A percentile compares a stretch with the other conserved stretches of the same genome.
These are phyloP conservation scores for Ophiognomonia clavigignenti-juglandacearum DNA, from an alignment of 2,329 filamentous ascomycete genomes.

Conservation along the genomic window DNA sequence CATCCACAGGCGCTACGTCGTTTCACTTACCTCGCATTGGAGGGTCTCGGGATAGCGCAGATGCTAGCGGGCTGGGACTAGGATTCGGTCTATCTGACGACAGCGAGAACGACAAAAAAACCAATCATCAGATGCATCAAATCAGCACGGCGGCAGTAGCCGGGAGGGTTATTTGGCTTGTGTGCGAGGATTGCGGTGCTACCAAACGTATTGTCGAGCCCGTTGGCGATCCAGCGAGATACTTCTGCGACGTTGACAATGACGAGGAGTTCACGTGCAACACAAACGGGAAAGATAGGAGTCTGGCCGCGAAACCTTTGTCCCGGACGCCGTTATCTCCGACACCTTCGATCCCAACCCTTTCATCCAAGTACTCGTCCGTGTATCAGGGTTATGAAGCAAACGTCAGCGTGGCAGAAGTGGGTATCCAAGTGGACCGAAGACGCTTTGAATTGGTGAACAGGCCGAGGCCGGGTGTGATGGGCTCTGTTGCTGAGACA, in stretches of 20 bases:
- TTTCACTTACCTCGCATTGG: not conserved
- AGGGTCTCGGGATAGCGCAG: not conserved
- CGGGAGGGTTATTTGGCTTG: slow-evolving; percentile 4
- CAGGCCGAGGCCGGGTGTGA: not conserved
- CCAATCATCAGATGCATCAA: not conserved
- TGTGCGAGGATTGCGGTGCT: slow-evolving; percentile 1
- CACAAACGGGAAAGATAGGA: not conserved
- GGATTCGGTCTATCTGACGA: not conserved
- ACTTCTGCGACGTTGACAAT: not conserved
- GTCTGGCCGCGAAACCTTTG: not conserved
- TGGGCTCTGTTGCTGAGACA: not conserved
- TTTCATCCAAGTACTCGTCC: not conserved
- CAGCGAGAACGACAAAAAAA: slow-evolving; percentile 1
- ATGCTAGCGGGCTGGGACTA: not conserved
- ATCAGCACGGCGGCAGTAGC: not conserved
- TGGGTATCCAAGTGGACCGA: not conserved
- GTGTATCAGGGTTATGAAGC: not conserved
- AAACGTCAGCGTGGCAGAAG: not conserved
- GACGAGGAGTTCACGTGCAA: not conserved
- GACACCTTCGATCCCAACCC: too few species aligned
- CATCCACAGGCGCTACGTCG: not conserved
- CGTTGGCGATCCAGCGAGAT: not conserved
- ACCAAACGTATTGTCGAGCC: slow-evolving; percentile 2
- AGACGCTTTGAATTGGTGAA: not conserved
- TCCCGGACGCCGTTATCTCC: too few species aligned